phyloP scores from a whole-genome alignment of 768 basidiomycete species.

The Psilocybe tampanensis region DNA sequence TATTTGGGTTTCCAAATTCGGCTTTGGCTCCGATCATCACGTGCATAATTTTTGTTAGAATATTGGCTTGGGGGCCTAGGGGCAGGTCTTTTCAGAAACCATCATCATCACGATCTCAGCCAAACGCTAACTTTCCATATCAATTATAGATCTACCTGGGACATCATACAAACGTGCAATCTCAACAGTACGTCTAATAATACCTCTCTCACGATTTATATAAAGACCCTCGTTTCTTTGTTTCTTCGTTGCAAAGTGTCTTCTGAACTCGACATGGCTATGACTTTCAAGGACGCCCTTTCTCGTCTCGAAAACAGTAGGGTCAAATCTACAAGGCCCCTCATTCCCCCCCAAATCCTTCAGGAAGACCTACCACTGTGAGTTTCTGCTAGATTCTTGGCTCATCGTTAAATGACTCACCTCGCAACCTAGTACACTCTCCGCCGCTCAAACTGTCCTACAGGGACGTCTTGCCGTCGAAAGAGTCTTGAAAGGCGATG shows the following conservation, averaged over 20 bases:
- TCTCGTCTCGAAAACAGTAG: conserved; percentile 83
- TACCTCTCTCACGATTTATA: conserved; percentile 16
- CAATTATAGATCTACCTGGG: conserved; percentile 9
- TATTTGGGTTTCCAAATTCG: background rate
- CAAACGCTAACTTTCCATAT: background rate
- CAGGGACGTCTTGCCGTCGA: conserved; percentile 82
- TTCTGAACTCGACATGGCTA: conserved; percentile 59
- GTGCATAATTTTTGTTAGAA: conserved; percentile 17
- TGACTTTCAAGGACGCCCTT: conserved; percentile 80
- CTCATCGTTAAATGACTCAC: background rate
- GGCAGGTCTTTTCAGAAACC: background rate
- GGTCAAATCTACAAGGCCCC: conserved; percentile 83
- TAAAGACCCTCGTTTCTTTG: conserved; percentile 12
- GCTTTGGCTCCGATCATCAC: conserved; percentile 15
- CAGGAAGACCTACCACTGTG: conserved; percentile 92
- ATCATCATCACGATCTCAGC: background rate
- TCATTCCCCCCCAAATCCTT: conserved; percentile 94
- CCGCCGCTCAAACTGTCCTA: conserved; percentile 85
- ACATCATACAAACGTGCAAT: conserved; percentile 1
- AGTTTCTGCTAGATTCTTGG: conserved; percentile 18
- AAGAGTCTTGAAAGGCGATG: conserved; percentile 78
- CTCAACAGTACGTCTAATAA: conserved; percentile 10
- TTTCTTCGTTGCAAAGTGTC: conserved; percentile 43
- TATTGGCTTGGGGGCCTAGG: no score
- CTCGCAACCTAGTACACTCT: conserved; percentile 56